Evolutionary conservation across 169 alveolate species (phyloP).

Genomic region (Plasmodium chabaudi): DNA sequence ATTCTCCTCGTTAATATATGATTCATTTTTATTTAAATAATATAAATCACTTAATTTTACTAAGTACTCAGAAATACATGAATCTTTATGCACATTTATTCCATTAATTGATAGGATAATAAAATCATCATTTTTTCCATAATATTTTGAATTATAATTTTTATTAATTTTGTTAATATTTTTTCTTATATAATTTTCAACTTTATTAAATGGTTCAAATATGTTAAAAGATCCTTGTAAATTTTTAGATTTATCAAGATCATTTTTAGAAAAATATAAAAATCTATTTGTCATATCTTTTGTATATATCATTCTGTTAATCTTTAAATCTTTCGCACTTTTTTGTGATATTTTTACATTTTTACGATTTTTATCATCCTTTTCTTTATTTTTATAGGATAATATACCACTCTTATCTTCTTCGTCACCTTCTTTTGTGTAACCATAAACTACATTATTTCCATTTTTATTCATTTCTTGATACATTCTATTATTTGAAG

Average conservation of each 20-base stretch:
- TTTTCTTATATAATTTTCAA: slow-evolving; percentile 35
- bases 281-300: slow-evolving; percentile 24
- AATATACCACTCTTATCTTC: background rate
- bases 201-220: slow-evolving; percentile 59
- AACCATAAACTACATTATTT: background rate
- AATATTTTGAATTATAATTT: slow-evolving; percentile 21
- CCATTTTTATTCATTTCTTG: background rate
- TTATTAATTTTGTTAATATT: slow-evolving; percentile 41
- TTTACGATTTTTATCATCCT: background rate
- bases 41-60: slow-evolving; percentile 50
- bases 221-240: slow-evolving; percentile 65
- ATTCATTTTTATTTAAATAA: slow-evolving; percentile 49
- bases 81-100: slow-evolving; percentile 67
- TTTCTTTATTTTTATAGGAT: background rate
- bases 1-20: slow-evolving; percentile 46
- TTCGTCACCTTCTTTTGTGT: background rate
- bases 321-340: background rate
- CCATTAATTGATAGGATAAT: slow-evolving; percentile 65
- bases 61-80: slow-evolving; percentile 61
- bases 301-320: slow-evolving; percentile 3
- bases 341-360: background rate
- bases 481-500: background rate
- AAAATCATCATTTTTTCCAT: slow-evolving; percentile 44
- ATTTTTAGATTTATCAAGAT: slow-evolving; percentile 23
- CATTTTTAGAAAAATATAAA: slow-evolving; percentile 8